These are phyloP conservation scores for Clonostachys byssicola DNA, from an alignment of 2,329 filamentous ascomycete genomes.

Conservation along the genomic window DNA sequence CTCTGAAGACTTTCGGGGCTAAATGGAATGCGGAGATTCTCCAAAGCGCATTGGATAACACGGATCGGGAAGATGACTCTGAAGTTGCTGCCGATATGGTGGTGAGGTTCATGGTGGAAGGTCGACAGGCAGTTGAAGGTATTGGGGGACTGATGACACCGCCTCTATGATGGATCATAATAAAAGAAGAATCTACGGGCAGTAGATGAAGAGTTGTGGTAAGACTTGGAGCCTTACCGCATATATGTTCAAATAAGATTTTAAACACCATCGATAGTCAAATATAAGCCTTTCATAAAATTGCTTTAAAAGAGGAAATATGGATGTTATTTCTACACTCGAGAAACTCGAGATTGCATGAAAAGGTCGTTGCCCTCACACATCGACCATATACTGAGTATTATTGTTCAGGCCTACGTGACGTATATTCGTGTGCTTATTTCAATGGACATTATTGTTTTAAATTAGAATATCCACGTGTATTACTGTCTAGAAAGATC, in stretches of 20 bases:
- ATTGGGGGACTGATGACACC: slow-evolving; percentile 1
- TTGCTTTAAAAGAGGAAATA: neutral
- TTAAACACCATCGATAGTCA: neutral
- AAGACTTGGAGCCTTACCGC: neutral
- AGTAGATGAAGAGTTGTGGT: neutral
- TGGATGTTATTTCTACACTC: neutral
- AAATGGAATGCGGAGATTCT: slow-evolving; percentile 6
- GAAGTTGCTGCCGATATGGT: slow-evolving; percentile 10
- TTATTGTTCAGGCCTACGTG: too few species aligned
- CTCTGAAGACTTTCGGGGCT: slow-evolving; percentile 23
- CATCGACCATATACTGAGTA: too few species aligned
- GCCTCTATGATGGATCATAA: neutral
- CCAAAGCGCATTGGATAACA: slow-evolving; percentile 3
- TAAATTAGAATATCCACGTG: too few species aligned
- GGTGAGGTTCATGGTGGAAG: slow-evolving; percentile 8
- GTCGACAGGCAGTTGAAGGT: neutral
- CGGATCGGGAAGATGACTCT: slow-evolving; percentile 12
- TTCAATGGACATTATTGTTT: too few species aligned
- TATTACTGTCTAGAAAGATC: neutral
- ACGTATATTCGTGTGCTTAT: too few species aligned
- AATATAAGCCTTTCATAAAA: neutral
- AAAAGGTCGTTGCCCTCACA: too few species aligned
- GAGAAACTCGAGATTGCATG: neutral
- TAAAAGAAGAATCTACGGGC: neutral
- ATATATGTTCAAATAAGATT: neutral